Evolutionary conservation across 2,329 filamentous ascomycete genomes (phyloP), one percentile per base, ranked within the genome.

Genomic region (Monosporascus cannonballus): DNA sequence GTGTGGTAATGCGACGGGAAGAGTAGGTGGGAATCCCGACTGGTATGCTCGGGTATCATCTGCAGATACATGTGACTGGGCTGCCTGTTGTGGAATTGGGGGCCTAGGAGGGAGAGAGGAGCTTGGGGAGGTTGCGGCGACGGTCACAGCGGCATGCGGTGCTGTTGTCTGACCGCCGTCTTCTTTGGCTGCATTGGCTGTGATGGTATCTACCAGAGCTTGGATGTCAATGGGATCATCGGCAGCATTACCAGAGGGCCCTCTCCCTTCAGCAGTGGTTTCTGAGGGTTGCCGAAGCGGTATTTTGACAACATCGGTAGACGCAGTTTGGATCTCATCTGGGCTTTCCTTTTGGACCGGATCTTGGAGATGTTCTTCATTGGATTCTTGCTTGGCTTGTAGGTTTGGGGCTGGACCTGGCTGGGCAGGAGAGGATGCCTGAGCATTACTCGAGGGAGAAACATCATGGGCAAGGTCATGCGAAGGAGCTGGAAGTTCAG

Each of bases 91-190:
- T 27, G 73, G 68, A 54, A 70, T 58, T 47, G 74, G 74, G 48
- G 75, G 76, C 61, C 73, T 72, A 51, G 75, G 67, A 61, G 76
- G 78, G 54, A 81, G 68, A 63, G 76, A 71, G 56, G 75, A 56
- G 61, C 68, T 53, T 64, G 67, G 54, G 60, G 64, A 54, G 48
- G 61, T 60, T 51, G 59, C 57, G 25, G 58, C 39, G 30, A 51
- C 50, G 50, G 47, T 57, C 56, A 62, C 55, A 59, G 54, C 51
- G 50, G 54, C 55, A 52, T 64, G 54, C 51, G 54, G 52, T 55
- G 59, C 59, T 6, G 61, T 58, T 52, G 59, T 67, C 64, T 67
- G 62, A 54, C 51, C 62, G 62, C 60, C 61, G 58, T 60, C 59
- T 50, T 57, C 49, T 55, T 60, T 64, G 56, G 56, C 56, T 49